Conservation (phyloP, 331 rosid species). For the Arachis monticola region DNA sequence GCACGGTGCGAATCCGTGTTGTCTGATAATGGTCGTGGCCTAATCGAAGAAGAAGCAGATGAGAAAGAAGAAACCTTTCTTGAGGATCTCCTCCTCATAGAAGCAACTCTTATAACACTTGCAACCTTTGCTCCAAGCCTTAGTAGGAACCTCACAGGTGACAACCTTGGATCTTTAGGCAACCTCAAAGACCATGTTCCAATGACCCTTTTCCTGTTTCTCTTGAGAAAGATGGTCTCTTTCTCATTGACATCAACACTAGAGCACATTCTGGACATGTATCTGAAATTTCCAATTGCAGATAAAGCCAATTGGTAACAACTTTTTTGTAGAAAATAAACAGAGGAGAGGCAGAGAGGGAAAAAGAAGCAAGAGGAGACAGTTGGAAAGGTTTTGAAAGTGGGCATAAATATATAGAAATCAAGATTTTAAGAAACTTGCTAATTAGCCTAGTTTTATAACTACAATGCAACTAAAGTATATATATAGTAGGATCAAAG, state of each 20-base stretch:
- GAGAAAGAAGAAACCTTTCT: slow-evolving; percentile 76
- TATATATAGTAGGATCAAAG: neutral
- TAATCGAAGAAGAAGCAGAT: slow-evolving; percentile 35
- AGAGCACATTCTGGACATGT: slow-evolving; percentile 75
- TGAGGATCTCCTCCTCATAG: slow-evolving; percentile 60
- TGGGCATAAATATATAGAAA: slow-evolving; percentile 43
- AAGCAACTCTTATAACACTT: slow-evolving; percentile 55
- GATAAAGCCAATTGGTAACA: slow-evolving; percentile 19
- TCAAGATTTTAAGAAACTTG: slow-evolving; percentile 23
- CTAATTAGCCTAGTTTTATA: slow-evolving; percentile 19
- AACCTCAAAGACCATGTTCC: slow-evolving; percentile 55
- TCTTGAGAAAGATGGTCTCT: slow-evolving; percentile 57
- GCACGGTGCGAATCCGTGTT: slow-evolving; percentile 81
- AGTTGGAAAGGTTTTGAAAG: slow-evolving; percentile 40
- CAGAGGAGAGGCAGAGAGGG: slow-evolving; percentile 16
- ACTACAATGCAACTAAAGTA: slow-evolving; percentile 34
- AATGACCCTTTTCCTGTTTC: slow-evolving; percentile 50
- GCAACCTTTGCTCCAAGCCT: slow-evolving; percentile 68
- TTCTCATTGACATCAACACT: slow-evolving; percentile 74
- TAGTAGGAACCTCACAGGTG: slow-evolving; percentile 60
- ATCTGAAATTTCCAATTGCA: slow-evolving; percentile 2
- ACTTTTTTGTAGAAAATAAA: slow-evolving; percentile 7
- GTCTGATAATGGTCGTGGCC: slow-evolving; percentile 77
- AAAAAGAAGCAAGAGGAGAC: slow-evolving; percentile 31
- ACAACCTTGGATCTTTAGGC: slow-evolving; percentile 46